Conservation (phyloP, 768 basidiomycete genomes). For the Cystobasidium tubakii region DNA sequence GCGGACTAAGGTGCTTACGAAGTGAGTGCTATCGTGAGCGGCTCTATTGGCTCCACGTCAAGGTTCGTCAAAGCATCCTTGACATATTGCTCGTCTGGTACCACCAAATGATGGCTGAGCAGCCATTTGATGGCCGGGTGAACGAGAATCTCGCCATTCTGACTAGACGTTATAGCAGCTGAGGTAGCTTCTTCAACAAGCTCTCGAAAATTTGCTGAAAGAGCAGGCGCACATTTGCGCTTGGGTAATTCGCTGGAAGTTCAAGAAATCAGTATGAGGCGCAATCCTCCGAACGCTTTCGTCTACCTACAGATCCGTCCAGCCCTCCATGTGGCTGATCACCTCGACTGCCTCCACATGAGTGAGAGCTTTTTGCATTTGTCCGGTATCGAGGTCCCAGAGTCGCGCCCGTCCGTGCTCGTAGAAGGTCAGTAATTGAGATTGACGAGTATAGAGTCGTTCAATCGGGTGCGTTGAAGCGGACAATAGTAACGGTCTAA, state of each 20-base stretch:
- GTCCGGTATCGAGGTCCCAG: conserved; percentile 77
- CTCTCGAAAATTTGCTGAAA: not conserved
- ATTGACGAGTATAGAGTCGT: conserved; percentile 61
- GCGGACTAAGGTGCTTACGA: conserved; percentile 41
- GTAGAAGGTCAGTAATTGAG: conserved; percentile 71
- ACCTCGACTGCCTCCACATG: conserved; percentile 70
- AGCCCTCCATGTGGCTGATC: conserved; percentile 60
- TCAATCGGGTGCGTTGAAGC: conserved; percentile 66
- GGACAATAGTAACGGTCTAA: conserved; percentile 72
- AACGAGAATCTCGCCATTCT: not conserved
- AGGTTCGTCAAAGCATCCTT: not conserved
- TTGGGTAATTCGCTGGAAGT: not conserved
- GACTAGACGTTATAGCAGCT: conserved; percentile 51
- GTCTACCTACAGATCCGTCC: conserved; percentile 62
- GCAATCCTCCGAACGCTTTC: not conserved
- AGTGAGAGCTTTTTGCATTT: conserved; percentile 78
- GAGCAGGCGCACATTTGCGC: not conserved
- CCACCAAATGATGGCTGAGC: not conserved
- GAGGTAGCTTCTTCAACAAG: not conserved
- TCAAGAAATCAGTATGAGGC: conserved; percentile 21
- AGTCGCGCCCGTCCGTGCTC: conserved; percentile 68
- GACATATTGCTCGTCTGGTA: conserved; percentile 16
- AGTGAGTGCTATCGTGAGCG: not conserved
- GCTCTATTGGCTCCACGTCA: conserved; percentile 2
- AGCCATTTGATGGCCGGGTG: conserved; percentile 17